phyloP scores from a whole-genome alignment of 768 basidiomycete species.

The Hygrophoropsis aurantiaca region DNA sequence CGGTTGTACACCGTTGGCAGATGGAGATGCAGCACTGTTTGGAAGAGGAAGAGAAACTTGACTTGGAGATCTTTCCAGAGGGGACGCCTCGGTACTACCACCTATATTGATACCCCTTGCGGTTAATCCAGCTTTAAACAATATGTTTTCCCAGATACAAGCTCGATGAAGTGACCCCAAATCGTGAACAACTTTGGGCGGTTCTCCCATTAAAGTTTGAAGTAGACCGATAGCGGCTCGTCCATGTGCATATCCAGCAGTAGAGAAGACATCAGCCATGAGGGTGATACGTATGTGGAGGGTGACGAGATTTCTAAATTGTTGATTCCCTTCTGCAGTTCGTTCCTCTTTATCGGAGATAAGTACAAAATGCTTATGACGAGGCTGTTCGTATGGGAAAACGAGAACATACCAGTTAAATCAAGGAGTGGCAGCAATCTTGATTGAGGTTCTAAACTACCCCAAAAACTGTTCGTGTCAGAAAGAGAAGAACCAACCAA shows the following conservation, averaged over 20 bases:
- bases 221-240: conserved; percentile 74
- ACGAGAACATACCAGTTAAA: conserved; percentile 38
- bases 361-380: conserved; percentile 1
- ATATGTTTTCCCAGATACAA: conserved; percentile 84
- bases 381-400: background rate
- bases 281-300: conserved; percentile 79
- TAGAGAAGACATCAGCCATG: conserved; percentile 85
- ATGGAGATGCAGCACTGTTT: conserved; percentile 31
- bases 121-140: conserved; percentile 61
- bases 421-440: conserved; percentile 69
- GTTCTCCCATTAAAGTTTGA: conserved; percentile 67
- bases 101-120: conserved; percentile 54
- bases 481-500: conserved; percentile 70
- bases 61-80: conserved; percentile 49
- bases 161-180: conserved; percentile 81
- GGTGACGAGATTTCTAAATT: conserved; percentile 72
- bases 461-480: conserved; percentile 75
- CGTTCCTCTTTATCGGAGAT: conserved; percentile 39
- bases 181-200: conserved; percentile 62
- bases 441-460: conserved; percentile 47
- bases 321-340: conserved; percentile 49
- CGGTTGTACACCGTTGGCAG: conserved; percentile 27
- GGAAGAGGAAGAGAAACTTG: conserved; percentile 42
- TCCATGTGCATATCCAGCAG: conserved; percentile 78
- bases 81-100: conserved; percentile 42